Percentiles rank a stretch among this genome's conserved stretches.
Evolutionary conservation across 1,284 basidiomycete genomes (phyloP).

Genomic region (Cryptococcus maquisensis): DNA sequence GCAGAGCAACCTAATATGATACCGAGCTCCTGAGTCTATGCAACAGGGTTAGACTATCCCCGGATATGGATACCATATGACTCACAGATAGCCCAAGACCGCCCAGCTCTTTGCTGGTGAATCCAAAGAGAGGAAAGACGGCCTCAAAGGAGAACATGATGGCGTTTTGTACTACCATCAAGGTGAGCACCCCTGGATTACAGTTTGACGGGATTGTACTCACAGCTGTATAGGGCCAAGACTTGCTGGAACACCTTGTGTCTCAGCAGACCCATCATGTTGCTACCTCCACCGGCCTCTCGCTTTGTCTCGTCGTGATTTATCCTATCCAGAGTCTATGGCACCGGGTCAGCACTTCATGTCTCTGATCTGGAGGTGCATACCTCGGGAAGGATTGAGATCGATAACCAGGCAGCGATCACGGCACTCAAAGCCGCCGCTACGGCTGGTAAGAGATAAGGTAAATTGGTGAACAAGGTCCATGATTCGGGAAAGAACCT

Average conservation of each 20-base stretch:
- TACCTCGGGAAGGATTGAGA: conserved; percentile 37
- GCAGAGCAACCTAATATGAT: conserved; percentile 32
- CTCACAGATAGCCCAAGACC: conserved; percentile 35
- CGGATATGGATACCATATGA: not conserved
- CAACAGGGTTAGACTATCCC: not conserved
- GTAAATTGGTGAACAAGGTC: conserved; percentile 22
- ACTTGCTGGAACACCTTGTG: conserved; percentile 31
- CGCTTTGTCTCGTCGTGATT: not conserved
- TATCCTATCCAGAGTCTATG: conserved; percentile 7
- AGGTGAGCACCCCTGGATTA: not conserved
- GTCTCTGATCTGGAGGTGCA: not conserved
- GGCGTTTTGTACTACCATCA: conserved; percentile 24
- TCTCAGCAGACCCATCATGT: conserved; percentile 18
- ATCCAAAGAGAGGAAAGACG: conserved; percentile 37
- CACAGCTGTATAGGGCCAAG: conserved; percentile 30
- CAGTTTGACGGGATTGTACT: conserved; percentile 1
- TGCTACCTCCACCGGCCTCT: conserved; percentile 15
- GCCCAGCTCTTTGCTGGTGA: conserved; percentile 31
- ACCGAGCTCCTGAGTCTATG: conserved; percentile 33
- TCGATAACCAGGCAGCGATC: conserved; percentile 14
- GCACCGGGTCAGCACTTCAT: not conserved
- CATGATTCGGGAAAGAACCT: conserved; percentile 25
- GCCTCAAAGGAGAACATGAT: conserved; percentile 39
- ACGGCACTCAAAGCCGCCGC: conserved; percentile 23
- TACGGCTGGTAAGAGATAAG: conserved; percentile 40